Evolutionary conservation across 345 rosid species (phyloP).

Genomic region (Salix viminalis): DNA sequence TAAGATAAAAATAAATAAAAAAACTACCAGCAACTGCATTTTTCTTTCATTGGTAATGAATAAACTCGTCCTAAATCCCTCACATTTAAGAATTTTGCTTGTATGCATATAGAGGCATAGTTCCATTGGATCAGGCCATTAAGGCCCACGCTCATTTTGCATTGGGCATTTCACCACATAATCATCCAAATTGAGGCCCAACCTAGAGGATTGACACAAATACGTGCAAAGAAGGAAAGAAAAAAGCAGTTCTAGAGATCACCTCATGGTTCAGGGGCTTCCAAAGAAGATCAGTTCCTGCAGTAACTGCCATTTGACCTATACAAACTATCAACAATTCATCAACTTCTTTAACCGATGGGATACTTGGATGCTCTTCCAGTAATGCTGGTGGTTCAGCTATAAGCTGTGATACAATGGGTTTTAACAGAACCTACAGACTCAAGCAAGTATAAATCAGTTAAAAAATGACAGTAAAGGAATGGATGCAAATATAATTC

Average conservation of each 20-base stretch:
- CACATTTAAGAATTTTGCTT: no score
- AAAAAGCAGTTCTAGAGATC: conserved; percentile 5
- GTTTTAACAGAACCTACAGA: conserved; percentile 76
- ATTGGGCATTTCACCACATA: not conserved
- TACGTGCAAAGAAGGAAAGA: not conserved
- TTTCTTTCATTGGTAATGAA: no score
- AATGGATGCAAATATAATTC: not conserved
- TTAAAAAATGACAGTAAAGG: not conserved
- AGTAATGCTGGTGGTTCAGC: conserved; percentile 56
- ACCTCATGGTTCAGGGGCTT: conserved; percentile 94
- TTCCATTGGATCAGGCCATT: no score
- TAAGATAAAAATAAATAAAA: no score
- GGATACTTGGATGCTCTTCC: conserved; percentile 52
- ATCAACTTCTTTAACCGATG: conserved; percentile 68
- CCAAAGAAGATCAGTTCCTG: conserved; percentile 89
- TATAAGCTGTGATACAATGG: conserved; percentile 68
- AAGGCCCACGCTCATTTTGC: no score
- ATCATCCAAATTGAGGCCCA: not conserved
- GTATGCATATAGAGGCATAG: no score
- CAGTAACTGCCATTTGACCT: conserved; percentile 93
- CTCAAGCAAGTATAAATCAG: not conserved
- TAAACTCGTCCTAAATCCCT: no score
- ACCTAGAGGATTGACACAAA: not conserved
- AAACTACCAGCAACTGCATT: no score
- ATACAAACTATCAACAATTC: conserved; percentile 63